These are phyloP conservation scores for Rhytidhysteron rufulum DNA, from an alignment of 2,329 filamentous ascomycete genomes.

Conservation along the genomic window DNA sequence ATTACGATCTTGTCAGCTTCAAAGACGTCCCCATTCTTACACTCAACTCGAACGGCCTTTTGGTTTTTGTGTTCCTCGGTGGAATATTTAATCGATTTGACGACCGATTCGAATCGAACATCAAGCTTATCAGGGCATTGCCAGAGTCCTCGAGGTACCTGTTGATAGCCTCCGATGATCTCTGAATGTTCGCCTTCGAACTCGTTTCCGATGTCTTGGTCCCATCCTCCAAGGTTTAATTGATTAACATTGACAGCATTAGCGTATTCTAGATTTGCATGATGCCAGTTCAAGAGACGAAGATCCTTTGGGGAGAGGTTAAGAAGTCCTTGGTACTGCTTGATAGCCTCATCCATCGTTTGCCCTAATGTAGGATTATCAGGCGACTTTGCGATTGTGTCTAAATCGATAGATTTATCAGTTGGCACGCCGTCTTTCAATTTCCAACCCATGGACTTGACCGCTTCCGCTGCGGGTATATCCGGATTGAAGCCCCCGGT, in stretches of 20 bases:
- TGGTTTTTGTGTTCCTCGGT: slow-evolving; percentile 11
- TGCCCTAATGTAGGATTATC: slow-evolving; percentile 73
- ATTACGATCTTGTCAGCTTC: slow-evolving; percentile 89
- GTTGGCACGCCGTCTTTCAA: slow-evolving; percentile 59
- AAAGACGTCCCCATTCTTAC: slow-evolving; percentile 70
- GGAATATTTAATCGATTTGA: slow-evolving; percentile 67
- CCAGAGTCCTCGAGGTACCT: slow-evolving; percentile 82
- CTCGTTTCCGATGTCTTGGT: slow-evolving; percentile 96
- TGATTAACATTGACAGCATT: slow-evolving; percentile 86
- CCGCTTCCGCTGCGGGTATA: slow-evolving; percentile 71
- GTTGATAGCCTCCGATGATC: slow-evolving; percentile 89
- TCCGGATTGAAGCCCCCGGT: slow-evolving; percentile 66
- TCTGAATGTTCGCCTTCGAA: slow-evolving; percentile 94
- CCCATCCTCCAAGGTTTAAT: slow-evolving; percentile 87
- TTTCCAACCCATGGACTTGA: slow-evolving; percentile 77
- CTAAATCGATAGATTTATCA: slow-evolving; percentile 68
- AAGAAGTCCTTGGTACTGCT: slow-evolving; percentile 78
- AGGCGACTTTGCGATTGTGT: slow-evolving; percentile 58
- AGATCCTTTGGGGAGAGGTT: slow-evolving; percentile 83
- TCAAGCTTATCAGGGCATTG: slow-evolving; percentile 73
- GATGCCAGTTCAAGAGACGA: slow-evolving; percentile 93
- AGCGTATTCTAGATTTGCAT: slow-evolving; percentile 96
- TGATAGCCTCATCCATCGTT: slow-evolving; percentile 88
- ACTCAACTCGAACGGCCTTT: slow-evolving; percentile 48
- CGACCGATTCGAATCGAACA: slow-evolving; percentile 68